Conservation (phyloP, 495 filamentous ascomycete genomes). For the Penicillium paradoxum region DNA sequence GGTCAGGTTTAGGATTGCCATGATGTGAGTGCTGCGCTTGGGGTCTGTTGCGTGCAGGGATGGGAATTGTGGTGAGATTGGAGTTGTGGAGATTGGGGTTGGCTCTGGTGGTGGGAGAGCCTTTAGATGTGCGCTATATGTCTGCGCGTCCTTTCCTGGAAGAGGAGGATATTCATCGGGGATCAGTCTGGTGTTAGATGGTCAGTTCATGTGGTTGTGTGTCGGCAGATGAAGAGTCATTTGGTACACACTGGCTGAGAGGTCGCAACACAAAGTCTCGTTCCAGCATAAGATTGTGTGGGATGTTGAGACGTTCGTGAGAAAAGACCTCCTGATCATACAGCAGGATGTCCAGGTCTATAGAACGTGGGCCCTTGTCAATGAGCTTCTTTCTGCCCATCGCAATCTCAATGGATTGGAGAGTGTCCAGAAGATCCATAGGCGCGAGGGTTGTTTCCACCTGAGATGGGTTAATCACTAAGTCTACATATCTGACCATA, state of each 20-base stretch:
- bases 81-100: constrained; percentile 62
- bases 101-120: constrained; percentile 51
- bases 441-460: constrained; percentile 76
- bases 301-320: constrained; percentile 70
- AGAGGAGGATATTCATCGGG: constrained; percentile 51
- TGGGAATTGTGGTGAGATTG: constrained; percentile 53
- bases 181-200: constrained; percentile 49
- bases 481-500: neutral
- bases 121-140: constrained; percentile 53
- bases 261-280: constrained; percentile 90
- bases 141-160: constrained; percentile 25
- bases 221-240: neutral
- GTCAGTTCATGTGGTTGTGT: neutral
- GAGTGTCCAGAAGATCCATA: constrained; percentile 64
- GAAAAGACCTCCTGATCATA: constrained; percentile 66
- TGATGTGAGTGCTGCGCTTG: constrained; percentile 67
- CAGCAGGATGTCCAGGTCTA: constrained; percentile 90
- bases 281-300: constrained; percentile 81
- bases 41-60: constrained; percentile 60
- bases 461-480: constrained; percentile 39
- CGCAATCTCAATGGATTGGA: constrained; percentile 75
- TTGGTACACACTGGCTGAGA: constrained; percentile 64
- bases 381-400: constrained; percentile 79
- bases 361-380: constrained; percentile 88
- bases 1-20: constrained; percentile 94